phyloP scores from a whole-genome alignment of 2,329 filamentous ascomycete genomes.

The Fusarium staphyleae region DNA sequence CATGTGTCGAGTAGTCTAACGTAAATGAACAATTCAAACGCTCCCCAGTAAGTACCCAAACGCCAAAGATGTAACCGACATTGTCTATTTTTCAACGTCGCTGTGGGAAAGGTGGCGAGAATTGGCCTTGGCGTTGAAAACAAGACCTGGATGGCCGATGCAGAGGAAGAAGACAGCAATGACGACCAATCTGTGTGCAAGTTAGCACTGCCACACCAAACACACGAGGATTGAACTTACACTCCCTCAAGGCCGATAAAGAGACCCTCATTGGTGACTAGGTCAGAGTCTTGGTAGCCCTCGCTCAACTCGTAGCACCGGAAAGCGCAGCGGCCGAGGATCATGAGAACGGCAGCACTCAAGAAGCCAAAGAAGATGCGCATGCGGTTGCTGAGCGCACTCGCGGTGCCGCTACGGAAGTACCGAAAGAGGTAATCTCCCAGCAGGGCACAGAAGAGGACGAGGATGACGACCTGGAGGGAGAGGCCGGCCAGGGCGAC shows the following conservation, averaged over 20 bases:
- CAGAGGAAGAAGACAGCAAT: slow-evolving; percentile 48
- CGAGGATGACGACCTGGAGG: slow-evolving; percentile 64
- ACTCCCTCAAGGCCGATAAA: slow-evolving; percentile 64
- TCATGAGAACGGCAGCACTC: slow-evolving; percentile 61
- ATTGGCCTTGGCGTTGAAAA: slow-evolving; percentile 27
- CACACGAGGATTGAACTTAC: slow-evolving; percentile 38
- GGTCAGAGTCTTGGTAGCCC: slow-evolving; percentile 61
- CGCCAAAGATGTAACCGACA: not conserved
- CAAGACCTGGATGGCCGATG: slow-evolving; percentile 50
- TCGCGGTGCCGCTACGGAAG: slow-evolving; percentile 32
- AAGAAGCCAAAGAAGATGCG: slow-evolving; percentile 60
- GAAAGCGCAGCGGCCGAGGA: slow-evolving; percentile 68
- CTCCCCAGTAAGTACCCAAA: not conserved
- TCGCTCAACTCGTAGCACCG: slow-evolving; percentile 70
- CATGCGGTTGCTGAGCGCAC: slow-evolving; percentile 35
- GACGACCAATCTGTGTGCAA: slow-evolving; percentile 42
- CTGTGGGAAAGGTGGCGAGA: slow-evolving; percentile 6
- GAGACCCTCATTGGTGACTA: slow-evolving; percentile 59
- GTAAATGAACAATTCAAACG: no score
- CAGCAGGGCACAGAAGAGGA: slow-evolving; percentile 58
- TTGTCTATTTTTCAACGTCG: slow-evolving; percentile 20
- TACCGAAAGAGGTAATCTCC: slow-evolving; percentile 57
- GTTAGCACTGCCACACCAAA: slow-evolving; percentile 3
- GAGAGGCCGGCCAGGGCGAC: slow-evolving; percentile 58
- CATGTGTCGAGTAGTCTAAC: no score